Base-by-base conservation (phyloP, 306 rosid genomes). In the Prunus mongolica region DNA sequence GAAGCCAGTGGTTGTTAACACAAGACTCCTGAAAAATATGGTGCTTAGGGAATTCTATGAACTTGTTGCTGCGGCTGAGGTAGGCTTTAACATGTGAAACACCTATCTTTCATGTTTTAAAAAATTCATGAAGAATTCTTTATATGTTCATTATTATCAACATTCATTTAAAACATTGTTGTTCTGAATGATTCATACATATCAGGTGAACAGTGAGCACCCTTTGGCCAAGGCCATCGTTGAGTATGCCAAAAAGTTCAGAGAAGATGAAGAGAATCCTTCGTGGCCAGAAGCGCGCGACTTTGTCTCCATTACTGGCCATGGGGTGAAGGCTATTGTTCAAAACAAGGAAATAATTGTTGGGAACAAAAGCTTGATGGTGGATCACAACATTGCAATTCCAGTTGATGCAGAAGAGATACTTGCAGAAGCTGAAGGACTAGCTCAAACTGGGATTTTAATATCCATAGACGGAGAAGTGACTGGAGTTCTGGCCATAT, bases 191-290 rank as follows among this genome's bases (percentile, higher is more conserved):
- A 5, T 27, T 27, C 25, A 27, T 78, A 3, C 76, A 20, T 76
- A 74, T 84, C 75, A 90, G 96, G 93, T 76, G 74, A 90, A 90
- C 69, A 88, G 96, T 22, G 96, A 90, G 69, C 96, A 90, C 78
- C 93, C 96, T n/a, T 83, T 90, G 76, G 96, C 84, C 14, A 90
- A 88, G 84, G 89, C 96, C 5, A 78, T 90, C 65, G 91, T 90
- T 65, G 93, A 87, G 82, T 83, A 90, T 51, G 96, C 87, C 32
- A 88, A 90, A 76, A 88, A 85, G 47, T 75, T 78, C 54, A 72
- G 54, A 78, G 84, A 82, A 80, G 84, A 87, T 58, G 91, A 83
- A 67, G 82, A 88, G 54, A 85, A 86, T 60, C 88, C 86, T 19
- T 34, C 56, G 6, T 83, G 87, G 88, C 90, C 88, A 52, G 90